phyloP scores from a whole-genome alignment of 345 rosid species.

The Raphanus sativus region DNA sequence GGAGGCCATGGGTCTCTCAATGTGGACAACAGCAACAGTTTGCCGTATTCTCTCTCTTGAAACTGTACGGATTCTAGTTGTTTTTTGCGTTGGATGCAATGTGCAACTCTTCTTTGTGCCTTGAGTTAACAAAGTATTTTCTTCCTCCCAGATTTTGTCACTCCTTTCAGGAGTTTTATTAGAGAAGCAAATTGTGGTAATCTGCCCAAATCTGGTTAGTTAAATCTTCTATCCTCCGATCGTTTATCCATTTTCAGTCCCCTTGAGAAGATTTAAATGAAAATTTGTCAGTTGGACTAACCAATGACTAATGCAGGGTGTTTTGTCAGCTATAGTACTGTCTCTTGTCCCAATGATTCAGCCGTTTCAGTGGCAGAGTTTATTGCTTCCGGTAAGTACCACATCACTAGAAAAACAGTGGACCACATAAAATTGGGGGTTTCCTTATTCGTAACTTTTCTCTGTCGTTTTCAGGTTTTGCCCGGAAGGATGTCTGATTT shows the following conservation, averaged over 20 bases:
- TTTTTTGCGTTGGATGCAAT: neutral
- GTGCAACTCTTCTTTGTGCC: conserved; percentile 20
- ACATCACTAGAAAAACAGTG: conserved; percentile 7
- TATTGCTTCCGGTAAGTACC: conserved; percentile 84
- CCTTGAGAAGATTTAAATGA: neutral
- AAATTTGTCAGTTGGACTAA: conserved; percentile 19
- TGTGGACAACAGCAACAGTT: conserved; percentile 95
- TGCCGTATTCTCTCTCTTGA: conserved; percentile 93
- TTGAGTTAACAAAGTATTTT: conserved; percentile 27
- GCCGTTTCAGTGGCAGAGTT: conserved; percentile 99
- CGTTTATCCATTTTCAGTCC: conserved; percentile 7
- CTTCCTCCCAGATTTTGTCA: conserved; percentile 65
- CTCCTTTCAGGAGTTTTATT: conserved; percentile 79
- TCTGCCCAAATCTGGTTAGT: conserved; percentile 93
- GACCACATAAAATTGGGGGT: conserved; percentile 4
- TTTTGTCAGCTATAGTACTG: conserved; percentile 79
- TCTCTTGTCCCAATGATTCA: conserved; percentile 88
- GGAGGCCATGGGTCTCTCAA: conserved; percentile 84
- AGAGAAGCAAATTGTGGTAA: conserved; percentile 83
- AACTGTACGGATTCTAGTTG: conserved; percentile 58
- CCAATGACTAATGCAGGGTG: conserved; percentile 61
- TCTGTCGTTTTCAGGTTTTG: conserved; percentile 55
- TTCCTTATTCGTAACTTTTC: neutral
- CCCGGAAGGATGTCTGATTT: conserved; percentile 90
- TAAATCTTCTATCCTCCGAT: conserved; percentile 11